Percentiles rank a stretch among this genome's conserved stretches.
Evolutionary conservation across 2,329 filamentous ascomycete genomes (phyloP).

Genomic region (Oidium heveae): DNA sequence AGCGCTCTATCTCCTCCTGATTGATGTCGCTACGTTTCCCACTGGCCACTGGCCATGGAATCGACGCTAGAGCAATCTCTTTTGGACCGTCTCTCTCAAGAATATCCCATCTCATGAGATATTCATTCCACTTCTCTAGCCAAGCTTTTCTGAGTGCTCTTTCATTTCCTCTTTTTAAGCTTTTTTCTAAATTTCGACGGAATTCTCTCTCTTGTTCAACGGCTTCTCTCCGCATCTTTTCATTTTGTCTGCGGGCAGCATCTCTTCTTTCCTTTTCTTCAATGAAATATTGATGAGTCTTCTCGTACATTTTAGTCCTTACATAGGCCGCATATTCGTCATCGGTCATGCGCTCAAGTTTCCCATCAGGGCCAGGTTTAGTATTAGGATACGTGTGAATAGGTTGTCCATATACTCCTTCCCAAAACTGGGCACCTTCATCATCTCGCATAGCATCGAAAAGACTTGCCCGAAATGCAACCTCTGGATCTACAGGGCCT

Average conservation of each 20-base stretch:
- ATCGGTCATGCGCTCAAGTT: constrained; percentile 68
- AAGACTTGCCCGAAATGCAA: constrained; percentile 73
- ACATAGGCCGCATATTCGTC: constrained; percentile 81
- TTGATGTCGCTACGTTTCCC: constrained; percentile 29
- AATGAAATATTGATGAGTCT: constrained; percentile 59
- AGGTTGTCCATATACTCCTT: constrained; percentile 86
- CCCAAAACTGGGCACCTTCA: constrained; percentile 87
- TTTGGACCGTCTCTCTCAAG: constrained; percentile 15
- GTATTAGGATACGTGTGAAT: constrained; percentile 49
- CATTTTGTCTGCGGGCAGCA: constrained; percentile 24
- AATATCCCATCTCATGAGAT: constrained; percentile 36
- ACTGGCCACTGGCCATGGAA: constrained; percentile 40
- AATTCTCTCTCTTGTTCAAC: constrained; percentile 22
- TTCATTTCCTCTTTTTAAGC: constrained; percentile 39
- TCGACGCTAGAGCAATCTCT: constrained; percentile 20
- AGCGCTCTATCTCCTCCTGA: constrained; percentile 30
- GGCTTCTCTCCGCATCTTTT: constrained; percentile 16
- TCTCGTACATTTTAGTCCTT: constrained; percentile 81
- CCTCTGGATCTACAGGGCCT: constrained; percentile 31
- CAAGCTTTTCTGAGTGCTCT: constrained; percentile 24
- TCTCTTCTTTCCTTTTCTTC: constrained; percentile 45
- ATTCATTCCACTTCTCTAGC: constrained; percentile 36
- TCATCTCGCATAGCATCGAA: constrained; percentile 96
- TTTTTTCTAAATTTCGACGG: constrained; percentile 40
- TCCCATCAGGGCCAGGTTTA: constrained; percentile 20